A percentile compares a stretch with the other conserved stretches of the same genome.
phyloP scores from a whole-genome alignment of 2,329 filamentous ascomycete genomes.

The Sporothrix dimorphospora region DNA sequence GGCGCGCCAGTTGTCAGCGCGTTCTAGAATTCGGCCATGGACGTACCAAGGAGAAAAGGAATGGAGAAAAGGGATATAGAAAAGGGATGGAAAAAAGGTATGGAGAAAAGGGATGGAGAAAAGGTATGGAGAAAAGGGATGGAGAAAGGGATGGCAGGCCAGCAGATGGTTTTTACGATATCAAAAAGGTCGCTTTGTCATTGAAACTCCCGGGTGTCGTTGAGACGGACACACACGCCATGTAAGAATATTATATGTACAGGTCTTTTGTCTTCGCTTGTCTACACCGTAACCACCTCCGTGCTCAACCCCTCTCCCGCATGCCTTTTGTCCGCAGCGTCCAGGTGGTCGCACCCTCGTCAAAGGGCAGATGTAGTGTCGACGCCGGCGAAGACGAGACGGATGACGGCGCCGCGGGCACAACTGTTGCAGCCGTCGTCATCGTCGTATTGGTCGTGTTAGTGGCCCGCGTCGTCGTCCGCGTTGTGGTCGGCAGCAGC shows the following conservation, averaged over 20 bases:
- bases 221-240: neutral
- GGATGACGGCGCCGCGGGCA: neutral
- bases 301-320: constrained; percentile 46
- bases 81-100: too few relatives aligned
- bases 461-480: neutral
- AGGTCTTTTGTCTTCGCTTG: neutral
- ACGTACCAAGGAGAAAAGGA: neutral
- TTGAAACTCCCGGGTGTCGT: neutral
- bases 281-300: too few relatives aligned
- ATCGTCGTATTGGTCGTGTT: neutral
- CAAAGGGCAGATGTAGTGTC: constrained; percentile 50
- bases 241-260: constrained; percentile 7
- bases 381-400: neutral
- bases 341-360: constrained; percentile 50
- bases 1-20: neutral
- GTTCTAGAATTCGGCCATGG: neutral
- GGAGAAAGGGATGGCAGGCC: too few relatives aligned
- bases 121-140: too few relatives aligned
- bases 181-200: constrained; percentile 1
- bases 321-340: constrained; percentile 60
- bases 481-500: constrained; percentile 12
- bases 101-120: too few relatives aligned
- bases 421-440: neutral
- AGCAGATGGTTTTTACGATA: neutral
- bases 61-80: too few relatives aligned